Base-by-base conservation (phyloP, 768 basidiomycete species). In the Hypholoma fasciculare region DNA sequence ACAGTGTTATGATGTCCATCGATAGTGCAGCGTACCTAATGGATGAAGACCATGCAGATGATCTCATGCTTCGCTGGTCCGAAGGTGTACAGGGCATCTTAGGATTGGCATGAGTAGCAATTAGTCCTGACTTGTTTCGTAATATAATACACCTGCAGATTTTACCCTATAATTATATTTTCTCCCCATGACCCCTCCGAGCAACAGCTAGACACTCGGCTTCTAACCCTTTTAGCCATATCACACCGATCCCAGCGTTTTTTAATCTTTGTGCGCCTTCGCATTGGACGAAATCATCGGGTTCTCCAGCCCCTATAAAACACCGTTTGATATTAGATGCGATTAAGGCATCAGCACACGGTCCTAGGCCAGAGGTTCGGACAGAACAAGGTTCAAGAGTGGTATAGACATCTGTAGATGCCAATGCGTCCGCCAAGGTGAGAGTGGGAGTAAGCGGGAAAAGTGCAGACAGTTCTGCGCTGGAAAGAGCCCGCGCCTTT, bases 381-480 rank as follows among this genome's bases (percentile, higher is more conserved):
- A 91, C 72, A 4, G 94, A 96, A 69, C 97, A 99, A 9, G 96
- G 97, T 68, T 99, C 97, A 78, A 99, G 83, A 0, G 97, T 98
- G 0, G 96, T 96, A 68, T 97, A 98, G 43, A 91, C 87, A 69
- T 94, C 90, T 20, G 86, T 78, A 20, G 78, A 78, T 17, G 74
- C 59, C 42, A 90, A 72, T 26, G 96, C 66, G 13, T 84, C 75
- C 54, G 82, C 75, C 46, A 83, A 58, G 40, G 70, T 65, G 20
- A 74, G 56, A 1, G 75, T 69, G 11, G 73, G 59, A 9, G 68
- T 58, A 4, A 65, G 63, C 1, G 82, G 75, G 43, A 86, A 78
- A 37, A 83, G 67, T 12, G 74, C 61, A 13, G 76, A 67, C 40
- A 90, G 69, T 43, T 86, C 69, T 12, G 71, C 61, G 7, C 66